Evolutionary conservation across 805 yeast genomes (phyloP).

Genomic region (Ascoidea tarda): DNA sequence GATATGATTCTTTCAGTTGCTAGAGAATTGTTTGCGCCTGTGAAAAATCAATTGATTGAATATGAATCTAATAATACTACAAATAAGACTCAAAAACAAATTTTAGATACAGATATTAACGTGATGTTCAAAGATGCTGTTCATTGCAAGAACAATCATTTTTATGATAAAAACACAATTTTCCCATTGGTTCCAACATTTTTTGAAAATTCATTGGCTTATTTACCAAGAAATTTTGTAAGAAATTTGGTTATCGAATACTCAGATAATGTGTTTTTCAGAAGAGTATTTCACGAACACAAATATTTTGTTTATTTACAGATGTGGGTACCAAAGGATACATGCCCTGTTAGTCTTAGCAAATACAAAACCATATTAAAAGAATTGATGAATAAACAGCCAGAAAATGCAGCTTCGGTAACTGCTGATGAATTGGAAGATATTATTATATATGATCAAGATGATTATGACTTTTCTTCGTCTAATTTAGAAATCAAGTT

Average conservation of each 20-base stretch:
- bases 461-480: neutral
- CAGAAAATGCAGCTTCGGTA: neutral
- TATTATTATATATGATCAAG: neutral
- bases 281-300: conserved; percentile 15
- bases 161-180: conserved; percentile 19
- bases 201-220: conserved; percentile 32
- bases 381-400: neutral
- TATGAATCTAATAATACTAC: neutral
- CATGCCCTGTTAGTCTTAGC: conserved; percentile 15
- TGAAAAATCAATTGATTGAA: neutral
- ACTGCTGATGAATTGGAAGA: neutral
- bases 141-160: conserved; percentile 18
- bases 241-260: conserved; percentile 24
- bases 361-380: no score
- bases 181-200: conserved; percentile 28
- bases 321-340: conserved; percentile 31
- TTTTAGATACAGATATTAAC: neutral
- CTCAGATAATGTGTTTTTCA: conserved; percentile 15
- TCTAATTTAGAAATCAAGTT: neutral
- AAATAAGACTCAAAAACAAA: neutral
- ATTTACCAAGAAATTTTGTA: conserved; percentile 25
- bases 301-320: conserved; percentile 28
- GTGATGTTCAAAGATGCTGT: conserved; percentile 8
- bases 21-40: neutral
- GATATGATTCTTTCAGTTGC: neutral